Evolutionary conservation across 305 asterid genomes (phyloP).

Genomic region (Fraxinus latifolia): DNA sequence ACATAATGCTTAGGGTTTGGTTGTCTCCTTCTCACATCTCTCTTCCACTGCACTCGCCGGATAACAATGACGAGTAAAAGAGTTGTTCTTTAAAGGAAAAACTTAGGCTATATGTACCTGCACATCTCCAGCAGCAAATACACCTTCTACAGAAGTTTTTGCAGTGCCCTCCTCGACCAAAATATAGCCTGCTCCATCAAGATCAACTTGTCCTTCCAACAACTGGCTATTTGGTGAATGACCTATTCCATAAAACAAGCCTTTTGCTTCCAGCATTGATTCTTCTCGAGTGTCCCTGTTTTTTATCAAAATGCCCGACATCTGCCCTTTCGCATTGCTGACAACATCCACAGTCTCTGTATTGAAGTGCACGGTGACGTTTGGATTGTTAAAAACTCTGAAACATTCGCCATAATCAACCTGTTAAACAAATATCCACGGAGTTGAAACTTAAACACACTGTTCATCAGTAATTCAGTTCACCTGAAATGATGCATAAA

Average conservation of each 20-base stretch:
- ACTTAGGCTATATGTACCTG: slow-evolving; percentile 58
- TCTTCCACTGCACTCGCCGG: not conserved
- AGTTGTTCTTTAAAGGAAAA: not conserved
- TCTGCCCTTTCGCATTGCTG: slow-evolving; percentile 80
- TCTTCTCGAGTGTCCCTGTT: slow-evolving; percentile 51
- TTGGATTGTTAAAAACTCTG: slow-evolving; percentile 98
- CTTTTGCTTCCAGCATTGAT: slow-evolving; percentile 71
- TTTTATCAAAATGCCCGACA: slow-evolving; percentile 80
- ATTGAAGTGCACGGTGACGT: slow-evolving; percentile 96
- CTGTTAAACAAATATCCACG: slow-evolving; percentile 99
- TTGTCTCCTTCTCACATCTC: not conserved
- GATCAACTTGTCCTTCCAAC: slow-evolving; percentile 81
- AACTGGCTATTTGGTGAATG: slow-evolving; percentile 94
- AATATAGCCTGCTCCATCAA: slow-evolving; percentile 67
- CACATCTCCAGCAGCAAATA: slow-evolving; percentile 98
- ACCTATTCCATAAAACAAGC: slow-evolving; percentile 97
- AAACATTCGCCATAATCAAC: slow-evolving; percentile 99
- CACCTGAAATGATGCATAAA: slow-evolving; percentile 31
- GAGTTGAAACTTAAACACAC: slow-evolving; percentile 75
- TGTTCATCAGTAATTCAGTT: slow-evolving; percentile 50
- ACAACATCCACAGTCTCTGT: slow-evolving; percentile 93
- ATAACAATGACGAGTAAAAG: not conserved
- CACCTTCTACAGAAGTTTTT: slow-evolving; percentile 90
- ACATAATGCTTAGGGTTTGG: not conserved
- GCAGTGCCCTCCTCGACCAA: slow-evolving; percentile 83